Evolutionary conservation across 345 rosid species (phyloP).

Genomic region (Ricinus communis): DNA sequence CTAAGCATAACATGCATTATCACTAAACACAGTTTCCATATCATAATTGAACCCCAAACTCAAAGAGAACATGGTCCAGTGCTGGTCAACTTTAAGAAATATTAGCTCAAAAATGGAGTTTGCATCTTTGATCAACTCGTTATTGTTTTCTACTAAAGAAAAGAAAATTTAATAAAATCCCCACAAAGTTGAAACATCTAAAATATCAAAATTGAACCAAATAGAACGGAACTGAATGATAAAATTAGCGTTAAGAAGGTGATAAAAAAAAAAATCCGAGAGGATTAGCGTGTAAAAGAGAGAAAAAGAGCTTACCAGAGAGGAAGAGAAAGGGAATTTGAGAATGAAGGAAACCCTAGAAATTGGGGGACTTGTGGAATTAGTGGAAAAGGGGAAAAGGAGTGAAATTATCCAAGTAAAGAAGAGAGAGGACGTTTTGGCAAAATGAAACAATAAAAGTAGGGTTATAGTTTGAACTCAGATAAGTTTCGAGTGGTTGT

Average conservation of each 20-base stretch:
- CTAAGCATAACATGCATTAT: background rate
- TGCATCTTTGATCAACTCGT: background rate
- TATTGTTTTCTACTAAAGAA: background rate
- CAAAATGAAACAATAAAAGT: constrained; percentile 1
- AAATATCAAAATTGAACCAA: background rate
- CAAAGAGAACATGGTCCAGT: too few relatives aligned
- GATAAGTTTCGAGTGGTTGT: background rate
- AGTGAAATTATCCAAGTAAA: constrained; percentile 10
- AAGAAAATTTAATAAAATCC: background rate
- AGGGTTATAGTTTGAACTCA: constrained; percentile 1
- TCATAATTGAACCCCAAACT: background rate
- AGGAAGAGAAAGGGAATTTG: constrained; percentile 16
- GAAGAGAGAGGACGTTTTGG: constrained; percentile 24
- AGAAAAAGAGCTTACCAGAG: constrained; percentile 23
- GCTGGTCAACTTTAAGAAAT: background rate
- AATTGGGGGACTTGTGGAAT: constrained; percentile 38
- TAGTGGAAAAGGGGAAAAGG: constrained; percentile 27
- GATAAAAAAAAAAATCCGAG: too few relatives aligned
- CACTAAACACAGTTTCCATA: background rate
- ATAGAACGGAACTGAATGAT: background rate
- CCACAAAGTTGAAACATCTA: constrained; percentile 4
- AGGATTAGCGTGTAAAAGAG: background rate
- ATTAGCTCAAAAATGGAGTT: background rate
- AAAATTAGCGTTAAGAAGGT: background rate
- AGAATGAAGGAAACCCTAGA: constrained; percentile 38